Percentiles rank a stretch among this genome's conserved stretches.
Evolutionary conservation across 345 rosid genomes (phyloP).

Genomic region (Brassica cretica): DNA sequence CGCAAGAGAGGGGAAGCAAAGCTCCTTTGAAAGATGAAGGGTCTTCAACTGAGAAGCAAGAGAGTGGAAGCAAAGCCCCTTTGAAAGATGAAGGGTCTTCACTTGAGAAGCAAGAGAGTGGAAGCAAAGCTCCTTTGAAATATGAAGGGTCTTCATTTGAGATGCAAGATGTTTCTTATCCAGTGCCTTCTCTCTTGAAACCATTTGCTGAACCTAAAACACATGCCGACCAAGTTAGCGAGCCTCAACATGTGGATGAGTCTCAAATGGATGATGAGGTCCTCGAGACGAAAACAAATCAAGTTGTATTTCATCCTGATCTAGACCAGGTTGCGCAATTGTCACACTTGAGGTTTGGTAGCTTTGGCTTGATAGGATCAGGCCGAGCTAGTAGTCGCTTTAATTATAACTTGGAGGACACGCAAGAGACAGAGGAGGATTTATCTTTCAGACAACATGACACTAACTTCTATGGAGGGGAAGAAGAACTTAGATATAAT

Average conservation of each 20-base stretch:
- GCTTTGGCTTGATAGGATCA: slow-evolving; percentile 51
- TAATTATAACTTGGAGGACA: slow-evolving; percentile 60
- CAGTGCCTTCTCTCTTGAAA: slow-evolving; percentile 47
- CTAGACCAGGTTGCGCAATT: slow-evolving; percentile 52
- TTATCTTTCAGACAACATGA: slow-evolving; percentile 51
- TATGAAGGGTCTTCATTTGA: slow-evolving; percentile 59
- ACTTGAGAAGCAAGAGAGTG: slow-evolving; percentile 52
- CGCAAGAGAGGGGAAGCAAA: slow-evolving; percentile 26
- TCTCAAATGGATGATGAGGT: slow-evolving; percentile 16
- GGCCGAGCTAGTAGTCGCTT: slow-evolving; percentile 34
- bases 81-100: slow-evolving; percentile 52
- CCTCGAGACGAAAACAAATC: slow-evolving; percentile 45
- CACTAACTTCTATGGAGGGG: slow-evolving; percentile 65
- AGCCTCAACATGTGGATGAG: slow-evolving; percentile 59
- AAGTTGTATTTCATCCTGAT: slow-evolving; percentile 40
- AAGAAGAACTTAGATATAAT: slow-evolving; percentile 58
- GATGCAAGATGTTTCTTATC: slow-evolving; percentile 47
- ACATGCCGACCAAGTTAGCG: slow-evolving; percentile 46
- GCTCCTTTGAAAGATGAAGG: slow-evolving; percentile 50
- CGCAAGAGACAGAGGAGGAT: slow-evolving; percentile 44
- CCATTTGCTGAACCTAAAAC: slow-evolving; percentile 50
- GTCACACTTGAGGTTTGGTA: slow-evolving; percentile 87
- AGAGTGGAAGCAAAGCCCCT: slow-evolving; percentile 26
- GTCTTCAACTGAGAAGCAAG: slow-evolving; percentile 55
- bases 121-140: slow-evolving; percentile 34